Evolutionary conservation across 1,284 basidiomycete species (phyloP), one percentile per base, ranked within the genome.

Genomic region (Coniferiporia sulphurascens): DNA sequence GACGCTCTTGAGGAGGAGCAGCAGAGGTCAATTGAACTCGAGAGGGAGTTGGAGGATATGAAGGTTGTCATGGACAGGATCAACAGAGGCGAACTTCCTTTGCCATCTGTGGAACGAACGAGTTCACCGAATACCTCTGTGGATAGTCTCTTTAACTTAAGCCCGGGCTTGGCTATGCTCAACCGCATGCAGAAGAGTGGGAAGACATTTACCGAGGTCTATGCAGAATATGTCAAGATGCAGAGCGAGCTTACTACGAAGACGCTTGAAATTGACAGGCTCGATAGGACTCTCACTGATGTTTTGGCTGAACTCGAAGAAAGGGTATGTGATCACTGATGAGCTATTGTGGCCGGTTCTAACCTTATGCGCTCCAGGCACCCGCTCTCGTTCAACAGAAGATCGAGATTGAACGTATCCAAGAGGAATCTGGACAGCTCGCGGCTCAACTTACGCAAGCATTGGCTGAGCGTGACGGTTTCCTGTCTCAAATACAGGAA

Each of bases 291-390:
- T 12, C 74, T 93, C 41, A 76, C 81, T 22, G 78, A 82, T 21
- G 85, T 93, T n/a, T 76, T 93, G 19, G 83, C 82, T 57, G 90
- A 96, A 72, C 91, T 97, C 60, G 87, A 93, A 68, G 93, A 96
- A 74, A 78, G 92, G 70, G 93, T 95, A 68, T 62, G 88, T 75
- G 19, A 21, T 3, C 44, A 46, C 8, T 46, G 53, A 19, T 34
- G 50, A 56, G 43, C 35, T 13, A 22, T 41, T 15, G 3, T 41
- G 9, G 7, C 15, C 41, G 17, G 48, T 10, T 41, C 15, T 32
- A 15, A 45, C 34, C 45, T 43, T n/a, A 9, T 48, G 19, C 46
- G 56, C 45, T 52, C n/a, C 66, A 96, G 94, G 91, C 93, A 38
- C 94, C 95, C 3, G 78, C 94, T 43, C 78, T 98, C 4, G 84